Evolutionary conservation across 2,329 filamentous ascomycete species (phyloP).

Genomic region (Claviceps fusiformis): DNA sequence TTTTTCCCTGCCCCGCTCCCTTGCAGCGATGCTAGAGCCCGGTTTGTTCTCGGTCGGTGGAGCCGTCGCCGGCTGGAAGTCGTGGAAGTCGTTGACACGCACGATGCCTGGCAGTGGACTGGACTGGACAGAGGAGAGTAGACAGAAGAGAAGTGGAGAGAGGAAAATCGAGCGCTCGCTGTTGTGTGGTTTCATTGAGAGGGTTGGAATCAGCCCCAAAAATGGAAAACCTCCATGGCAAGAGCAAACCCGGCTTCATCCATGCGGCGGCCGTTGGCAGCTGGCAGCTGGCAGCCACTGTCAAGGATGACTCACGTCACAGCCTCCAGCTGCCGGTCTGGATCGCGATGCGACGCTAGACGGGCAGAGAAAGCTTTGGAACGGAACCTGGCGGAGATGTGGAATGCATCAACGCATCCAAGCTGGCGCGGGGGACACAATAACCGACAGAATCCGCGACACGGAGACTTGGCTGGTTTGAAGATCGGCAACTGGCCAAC

Average conservation of each 20-base stretch:
- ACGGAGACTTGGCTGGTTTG: no score
- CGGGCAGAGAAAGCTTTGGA: neutral
- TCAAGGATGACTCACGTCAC: neutral
- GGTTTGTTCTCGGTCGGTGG: slow-evolving; percentile 19
- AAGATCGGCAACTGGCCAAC: no score
- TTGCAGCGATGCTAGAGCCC: slow-evolving; percentile 6
- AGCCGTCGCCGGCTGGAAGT: neutral
- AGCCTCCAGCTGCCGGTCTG: neutral
- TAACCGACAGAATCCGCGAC: neutral
- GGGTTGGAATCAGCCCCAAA: neutral
- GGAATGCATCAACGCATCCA: neutral
- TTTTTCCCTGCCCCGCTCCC: slow-evolving; percentile 12
- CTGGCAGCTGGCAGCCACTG: neutral
- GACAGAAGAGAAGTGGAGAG: neutral
- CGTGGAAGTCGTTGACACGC: slow-evolving; percentile 5
- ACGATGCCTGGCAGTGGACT: neutral
- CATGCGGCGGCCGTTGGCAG: neutral
- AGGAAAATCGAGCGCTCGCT: neutral
- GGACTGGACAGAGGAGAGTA: neutral
- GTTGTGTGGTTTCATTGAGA: neutral
- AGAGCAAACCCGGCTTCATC: neutral
- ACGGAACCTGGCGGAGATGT: neutral
- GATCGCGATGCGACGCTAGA: neutral
- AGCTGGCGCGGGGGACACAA: no score
- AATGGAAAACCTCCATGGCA: neutral